Evolutionary conservation across 1,284 basidiomycete species (phyloP).

Genomic region (Xerocomus nothofagi): DNA sequence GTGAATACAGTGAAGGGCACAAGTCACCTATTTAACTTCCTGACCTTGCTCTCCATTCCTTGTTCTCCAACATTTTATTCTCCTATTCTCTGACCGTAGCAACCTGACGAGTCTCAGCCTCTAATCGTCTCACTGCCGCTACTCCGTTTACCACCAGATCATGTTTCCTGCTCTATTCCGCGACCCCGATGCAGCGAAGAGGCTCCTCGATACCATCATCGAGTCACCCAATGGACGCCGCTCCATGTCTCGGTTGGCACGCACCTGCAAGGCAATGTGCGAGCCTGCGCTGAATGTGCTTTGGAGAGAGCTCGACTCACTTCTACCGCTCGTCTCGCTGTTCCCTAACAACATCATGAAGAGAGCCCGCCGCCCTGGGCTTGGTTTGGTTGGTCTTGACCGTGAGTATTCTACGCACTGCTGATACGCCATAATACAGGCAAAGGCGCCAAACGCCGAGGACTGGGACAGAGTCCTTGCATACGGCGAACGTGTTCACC

Average conservation of each 20-base stretch:
- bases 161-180: slow-evolving; percentile 60
- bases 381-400: slow-evolving; percentile 64
- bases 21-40: slow-evolving; percentile 25
- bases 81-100: slow-evolving; percentile 36
- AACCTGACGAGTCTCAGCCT: slow-evolving; percentile 27
- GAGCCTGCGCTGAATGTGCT: slow-evolving; percentile 71
- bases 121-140: slow-evolving; percentile 39
- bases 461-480: slow-evolving; percentile 67
- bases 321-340: slow-evolving; percentile 65
- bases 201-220: slow-evolving; percentile 66
- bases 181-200: slow-evolving; percentile 60
- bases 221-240: slow-evolving; percentile 66
- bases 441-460: slow-evolving; percentile 55
- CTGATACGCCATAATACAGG: slow-evolving; percentile 39
- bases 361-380: slow-evolving; percentile 64
- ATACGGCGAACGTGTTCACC: slow-evolving; percentile 65
- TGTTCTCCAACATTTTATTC: slow-evolving; percentile 46
- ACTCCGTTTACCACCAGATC: slow-evolving; percentile 46
- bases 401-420: slow-evolving; percentile 7
- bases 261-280: slow-evolving; percentile 69
- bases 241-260: slow-evolving; percentile 62
- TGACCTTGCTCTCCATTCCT: slow-evolving; percentile 42
- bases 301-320: slow-evolving; percentile 76
- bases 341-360: slow-evolving; percentile 68
- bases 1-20: slow-evolving; percentile 35